phyloP scores from a whole-genome alignment of 805 yeast genomes.

The Brettanomyces naardenensis region DNA sequence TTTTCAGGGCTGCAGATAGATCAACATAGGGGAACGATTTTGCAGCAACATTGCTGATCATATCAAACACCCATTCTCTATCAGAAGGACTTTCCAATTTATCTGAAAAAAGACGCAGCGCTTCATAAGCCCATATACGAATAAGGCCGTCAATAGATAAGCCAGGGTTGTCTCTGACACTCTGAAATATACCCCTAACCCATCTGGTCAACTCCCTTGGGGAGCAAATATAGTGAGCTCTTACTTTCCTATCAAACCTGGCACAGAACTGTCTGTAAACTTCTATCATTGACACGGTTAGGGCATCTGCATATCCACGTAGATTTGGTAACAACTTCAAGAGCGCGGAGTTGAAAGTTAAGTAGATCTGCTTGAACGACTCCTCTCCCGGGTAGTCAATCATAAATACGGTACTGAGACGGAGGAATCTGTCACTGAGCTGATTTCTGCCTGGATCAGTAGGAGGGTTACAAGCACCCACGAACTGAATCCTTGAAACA shows the following conservation, averaged over 20 bases:
- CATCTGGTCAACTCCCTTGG: conserved; percentile 91
- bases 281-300: conserved; percentile 61
- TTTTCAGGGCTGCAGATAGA: conserved; percentile 25
- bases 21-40: conserved; percentile 41
- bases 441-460: conserved; percentile 65
- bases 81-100: conserved; percentile 45
- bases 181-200: conserved; percentile 61
- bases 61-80: conserved; percentile 37
- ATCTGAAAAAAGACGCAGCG: conserved; percentile 68
- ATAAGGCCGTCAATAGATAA: conserved; percentile 35
- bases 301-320: conserved; percentile 39
- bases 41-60: conserved; percentile 27
- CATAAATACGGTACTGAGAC: conserved; percentile 59
- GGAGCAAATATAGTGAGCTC: conserved; percentile 65
- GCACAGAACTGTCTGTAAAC: conserved; percentile 42
- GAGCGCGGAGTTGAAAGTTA: conserved; percentile 45
- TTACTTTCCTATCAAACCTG: conserved; percentile 29
- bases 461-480: conserved; percentile 95
- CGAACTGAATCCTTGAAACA: conserved; percentile 61
- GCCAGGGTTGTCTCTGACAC: conserved; percentile 13
- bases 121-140: conserved; percentile 77
- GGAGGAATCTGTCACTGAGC: conserved; percentile 52
- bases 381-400: conserved; percentile 68
- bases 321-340: conserved; percentile 55
- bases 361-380: conserved; percentile 64